Conservation (phyloP, 495 filamentous ascomycete species). For the Pseudevernia furfuracea region DNA sequence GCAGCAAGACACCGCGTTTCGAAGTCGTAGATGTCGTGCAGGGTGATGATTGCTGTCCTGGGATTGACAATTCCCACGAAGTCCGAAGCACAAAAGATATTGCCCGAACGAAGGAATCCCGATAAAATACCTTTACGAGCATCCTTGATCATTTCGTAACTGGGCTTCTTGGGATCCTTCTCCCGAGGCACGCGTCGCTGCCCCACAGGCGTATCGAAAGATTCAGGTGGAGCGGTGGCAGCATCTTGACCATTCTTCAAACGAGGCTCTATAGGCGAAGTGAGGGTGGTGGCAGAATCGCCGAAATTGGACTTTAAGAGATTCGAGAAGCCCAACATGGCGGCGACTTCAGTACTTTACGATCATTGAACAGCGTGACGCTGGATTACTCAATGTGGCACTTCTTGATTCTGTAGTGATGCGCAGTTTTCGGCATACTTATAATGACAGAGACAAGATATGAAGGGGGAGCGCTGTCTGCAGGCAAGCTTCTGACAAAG, state of each 20-base stretch:
- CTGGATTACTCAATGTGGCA: not conserved
- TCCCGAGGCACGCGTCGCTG: slow-evolving; percentile 3
- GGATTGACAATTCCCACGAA: slow-evolving; percentile 5
- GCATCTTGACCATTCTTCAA: slow-evolving; percentile 3
- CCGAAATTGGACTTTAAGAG: slow-evolving; percentile 4
- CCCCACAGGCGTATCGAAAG: slow-evolving; percentile 1
- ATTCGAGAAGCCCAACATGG: not conserved
- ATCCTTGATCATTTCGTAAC: slow-evolving; percentile 9
- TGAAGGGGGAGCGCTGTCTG: not conserved
- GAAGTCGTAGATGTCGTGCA: slow-evolving; percentile 7
- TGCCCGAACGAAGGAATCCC: slow-evolving; percentile 1
- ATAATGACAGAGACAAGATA: not conserved
- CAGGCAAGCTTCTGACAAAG: not conserved
- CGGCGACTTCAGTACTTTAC: not conserved
- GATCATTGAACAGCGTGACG: not conserved
- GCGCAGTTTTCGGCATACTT: not conserved
- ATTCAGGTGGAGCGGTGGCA: not conserved
- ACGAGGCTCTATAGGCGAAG: not conserved
- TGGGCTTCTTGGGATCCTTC: not conserved
- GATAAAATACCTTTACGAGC: slow-evolving; percentile 9
- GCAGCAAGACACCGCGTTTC: slow-evolving; percentile 12
- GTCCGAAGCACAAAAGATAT: slow-evolving; percentile 10
- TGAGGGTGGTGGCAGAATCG: not conserved
- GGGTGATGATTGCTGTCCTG: slow-evolving; percentile 7
- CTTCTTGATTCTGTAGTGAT: not conserved